phyloP scores from a whole-genome alignment of 2,329 filamentous ascomycete genomes.

The Cercospora janseana region DNA sequence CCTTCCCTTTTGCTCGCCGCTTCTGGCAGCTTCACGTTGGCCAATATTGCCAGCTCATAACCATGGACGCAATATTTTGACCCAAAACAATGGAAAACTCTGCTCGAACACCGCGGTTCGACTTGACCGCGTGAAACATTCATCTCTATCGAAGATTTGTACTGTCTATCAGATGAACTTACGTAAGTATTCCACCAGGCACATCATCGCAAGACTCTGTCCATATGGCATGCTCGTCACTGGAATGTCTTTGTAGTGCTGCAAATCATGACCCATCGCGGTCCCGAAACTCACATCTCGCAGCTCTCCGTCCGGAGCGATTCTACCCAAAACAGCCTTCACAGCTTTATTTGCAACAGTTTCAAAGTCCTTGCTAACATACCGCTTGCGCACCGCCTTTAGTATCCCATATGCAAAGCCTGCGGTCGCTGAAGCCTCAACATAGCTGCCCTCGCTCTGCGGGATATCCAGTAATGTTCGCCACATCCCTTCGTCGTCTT shows the following conservation, averaged over 20 bases:
- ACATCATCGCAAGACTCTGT: constrained; percentile 82
- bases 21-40: neutral
- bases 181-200: constrained; percentile 69
- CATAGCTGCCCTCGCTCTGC: constrained; percentile 66
- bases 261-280: constrained; percentile 68
- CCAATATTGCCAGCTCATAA: too few relatives aligned
- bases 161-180: constrained; percentile 48
- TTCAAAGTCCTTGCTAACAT: constrained; percentile 62
- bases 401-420: constrained; percentile 79
- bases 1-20: neutral
- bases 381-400: constrained; percentile 68
- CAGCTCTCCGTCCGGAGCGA: constrained; percentile 67
- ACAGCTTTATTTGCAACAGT: constrained; percentile 64
- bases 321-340: constrained; percentile 63
- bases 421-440: constrained; percentile 74
- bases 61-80: too few relatives aligned
- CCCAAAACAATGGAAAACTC: too few relatives aligned
- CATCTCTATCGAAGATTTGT: neutral
- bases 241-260: constrained; percentile 75
- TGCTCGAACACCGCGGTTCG: too few relatives aligned
- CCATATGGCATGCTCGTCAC: constrained; percentile 81
- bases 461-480: constrained; percentile 69
- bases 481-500: constrained; percentile 64
- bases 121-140: neutral
- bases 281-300: constrained; percentile 75